A percentile compares a stretch with the other conserved stretches of the same genome.
These are phyloP conservation scores for Xylaria sp. DNA, from an alignment of 2,329 filamentous ascomycete species.

Conservation along the genomic window DNA sequence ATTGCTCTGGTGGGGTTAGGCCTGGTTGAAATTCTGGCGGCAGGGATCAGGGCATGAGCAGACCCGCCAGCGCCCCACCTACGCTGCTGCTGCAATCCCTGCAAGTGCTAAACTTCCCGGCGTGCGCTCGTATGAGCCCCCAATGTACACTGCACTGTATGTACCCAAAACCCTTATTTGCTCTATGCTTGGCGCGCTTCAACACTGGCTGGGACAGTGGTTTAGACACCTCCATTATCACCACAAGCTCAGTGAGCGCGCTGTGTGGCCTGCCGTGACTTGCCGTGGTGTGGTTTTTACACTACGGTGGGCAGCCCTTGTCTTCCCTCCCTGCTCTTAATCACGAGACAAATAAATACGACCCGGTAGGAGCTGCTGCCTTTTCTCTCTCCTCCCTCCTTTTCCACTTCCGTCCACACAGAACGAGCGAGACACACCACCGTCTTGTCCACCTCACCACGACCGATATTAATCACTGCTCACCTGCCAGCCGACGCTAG, in stretches of 20 bases:
- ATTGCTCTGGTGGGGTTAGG: slow-evolving; percentile 34
- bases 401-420: slow-evolving; percentile 44
- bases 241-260: slow-evolving; percentile 22
- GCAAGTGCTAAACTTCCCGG: slow-evolving; percentile 34
- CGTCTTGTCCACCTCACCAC: slow-evolving; percentile 32
- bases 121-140: slow-evolving; percentile 35
- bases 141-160: slow-evolving; percentile 14
- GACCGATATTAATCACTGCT: slow-evolving; percentile 23
- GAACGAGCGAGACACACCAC: slow-evolving; percentile 31
- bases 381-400: slow-evolving; percentile 47
- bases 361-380: slow-evolving; percentile 47
- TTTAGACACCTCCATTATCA: slow-evolving; percentile 29
- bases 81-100: slow-evolving; percentile 33
- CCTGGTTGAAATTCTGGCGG: slow-evolving; percentile 28
- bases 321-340: slow-evolving; percentile 38
- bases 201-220: slow-evolving; percentile 26
- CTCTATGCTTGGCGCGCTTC: slow-evolving; percentile 32
- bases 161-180: slow-evolving; percentile 34
- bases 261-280: slow-evolving; percentile 30
- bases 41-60: slow-evolving; percentile 29
- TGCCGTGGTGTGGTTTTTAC: slow-evolving; percentile 29
- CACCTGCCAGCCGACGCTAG: slow-evolving; percentile 33
- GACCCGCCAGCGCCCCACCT: slow-evolving; percentile 29
- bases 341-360: slow-evolving; percentile 53
- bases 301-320: slow-evolving; percentile 34